Conservation (phyloP, 164 flowering plant species). For the Chimonanthus praecox region DNA sequence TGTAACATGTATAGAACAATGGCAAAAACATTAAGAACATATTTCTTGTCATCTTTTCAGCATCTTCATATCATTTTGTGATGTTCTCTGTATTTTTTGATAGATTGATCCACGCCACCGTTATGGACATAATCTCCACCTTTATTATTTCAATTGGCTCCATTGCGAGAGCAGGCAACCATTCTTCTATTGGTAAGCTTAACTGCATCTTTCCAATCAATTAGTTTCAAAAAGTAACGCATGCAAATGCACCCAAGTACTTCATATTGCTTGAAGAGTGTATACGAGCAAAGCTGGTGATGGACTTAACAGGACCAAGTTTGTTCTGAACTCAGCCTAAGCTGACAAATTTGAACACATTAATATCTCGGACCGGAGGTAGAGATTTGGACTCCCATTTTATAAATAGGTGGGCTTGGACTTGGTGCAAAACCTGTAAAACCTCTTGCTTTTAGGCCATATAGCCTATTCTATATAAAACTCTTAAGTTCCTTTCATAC, state of each 20-base stretch:
- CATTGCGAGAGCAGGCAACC: slow-evolving; percentile 81
- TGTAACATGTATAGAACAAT: slow-evolving; percentile 13
- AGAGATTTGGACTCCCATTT: no score
- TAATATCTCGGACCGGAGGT: no score
- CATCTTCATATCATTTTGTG: neutral
- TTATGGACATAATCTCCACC: slow-evolving; percentile 93
- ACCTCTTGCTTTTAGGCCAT: no score
- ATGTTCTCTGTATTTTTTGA: slow-evolving; percentile 4
- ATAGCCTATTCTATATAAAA: no score
- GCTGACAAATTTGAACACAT: no score
- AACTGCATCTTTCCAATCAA: neutral
- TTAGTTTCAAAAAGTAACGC: neutral
- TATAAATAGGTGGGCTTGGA: no score
- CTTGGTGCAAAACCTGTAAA: no score
- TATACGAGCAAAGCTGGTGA: neutral
- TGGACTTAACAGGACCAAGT: no score
- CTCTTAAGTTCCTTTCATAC: no score
- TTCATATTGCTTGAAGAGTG: neutral
- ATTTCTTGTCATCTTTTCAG: neutral
- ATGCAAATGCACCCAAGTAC: neutral
- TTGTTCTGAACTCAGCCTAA: no score
- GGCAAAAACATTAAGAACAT: neutral
- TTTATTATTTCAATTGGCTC: slow-evolving; percentile 78
- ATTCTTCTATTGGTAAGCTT: slow-evolving; percentile 86
- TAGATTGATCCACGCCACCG: slow-evolving; percentile 98